Percentiles rank a stretch among this genome's conserved stretches.
These are phyloP conservation scores for Phytophthora brassicae DNA, from an alignment of 352 stramenopile genomes.

Conservation along the genomic window DNA sequence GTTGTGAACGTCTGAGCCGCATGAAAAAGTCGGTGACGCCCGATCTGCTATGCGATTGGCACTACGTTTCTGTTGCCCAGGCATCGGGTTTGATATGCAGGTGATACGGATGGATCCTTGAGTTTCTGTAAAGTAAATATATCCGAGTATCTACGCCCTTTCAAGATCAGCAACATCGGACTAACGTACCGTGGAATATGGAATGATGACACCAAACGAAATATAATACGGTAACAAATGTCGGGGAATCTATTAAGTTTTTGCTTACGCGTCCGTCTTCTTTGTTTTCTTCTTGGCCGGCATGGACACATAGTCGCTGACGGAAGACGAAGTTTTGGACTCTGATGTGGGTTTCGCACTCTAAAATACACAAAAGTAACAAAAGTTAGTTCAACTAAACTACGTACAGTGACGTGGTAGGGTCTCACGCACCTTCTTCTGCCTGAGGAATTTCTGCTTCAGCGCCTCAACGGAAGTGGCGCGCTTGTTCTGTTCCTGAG, in stretches of 20 bases:
- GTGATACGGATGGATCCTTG: constrained; percentile 24
- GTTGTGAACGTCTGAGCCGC: neutral
- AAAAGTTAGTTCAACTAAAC: constrained; percentile 4
- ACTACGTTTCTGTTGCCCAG: constrained; percentile 2
- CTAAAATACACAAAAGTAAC: constrained; percentile 22
- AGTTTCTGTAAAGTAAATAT: constrained; percentile 26
- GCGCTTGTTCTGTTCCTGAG: constrained; percentile 48
- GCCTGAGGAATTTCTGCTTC: constrained; percentile 83
- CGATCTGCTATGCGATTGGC: neutral
- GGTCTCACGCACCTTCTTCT: constrained; percentile 58
- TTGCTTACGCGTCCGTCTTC: constrained; percentile 32
- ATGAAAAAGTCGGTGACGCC: constrained; percentile 4
- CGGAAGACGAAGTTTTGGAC: constrained; percentile 29
- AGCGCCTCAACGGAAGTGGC: constrained; percentile 62
- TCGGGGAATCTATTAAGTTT: constrained; percentile 21
- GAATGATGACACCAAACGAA: constrained; percentile 16
- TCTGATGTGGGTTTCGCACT: constrained; percentile 40
- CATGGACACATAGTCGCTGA: constrained; percentile 72
- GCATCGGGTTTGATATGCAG: constrained; percentile 29
- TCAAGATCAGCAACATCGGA: constrained; percentile 19
- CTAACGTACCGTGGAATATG: constrained; percentile 17
- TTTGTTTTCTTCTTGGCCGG: constrained; percentile 59
- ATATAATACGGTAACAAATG: too few species aligned
- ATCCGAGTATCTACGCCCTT: constrained; percentile 30
- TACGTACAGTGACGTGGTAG: neutral